These are phyloP conservation scores for Pisolithus microcarpus DNA, from an alignment of 768 basidiomycete species.

Conservation along the genomic window DNA sequence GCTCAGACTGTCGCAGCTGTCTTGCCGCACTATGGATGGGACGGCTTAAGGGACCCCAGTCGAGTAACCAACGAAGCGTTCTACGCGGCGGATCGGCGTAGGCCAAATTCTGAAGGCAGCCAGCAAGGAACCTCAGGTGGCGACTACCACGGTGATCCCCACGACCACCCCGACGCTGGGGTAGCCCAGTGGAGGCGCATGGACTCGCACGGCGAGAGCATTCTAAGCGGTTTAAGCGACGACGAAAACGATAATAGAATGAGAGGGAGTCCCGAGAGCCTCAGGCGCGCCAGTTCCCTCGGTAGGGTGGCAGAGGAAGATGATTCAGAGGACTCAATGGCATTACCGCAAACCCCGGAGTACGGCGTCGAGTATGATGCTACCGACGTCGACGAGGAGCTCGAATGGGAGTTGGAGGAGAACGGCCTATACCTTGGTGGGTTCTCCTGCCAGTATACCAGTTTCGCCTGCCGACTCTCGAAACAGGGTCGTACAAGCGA, in stretches of 20 bases:
- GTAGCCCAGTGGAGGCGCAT: conserved; percentile 25
- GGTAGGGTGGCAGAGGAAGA: conserved; percentile 35
- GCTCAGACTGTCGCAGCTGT: conserved; percentile 26
- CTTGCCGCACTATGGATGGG: conserved; percentile 13
- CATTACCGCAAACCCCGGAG: conserved; percentile 5
- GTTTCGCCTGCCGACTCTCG: not conserved
- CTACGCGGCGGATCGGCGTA: not conserved
- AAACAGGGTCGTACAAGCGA: conserved; percentile 54
- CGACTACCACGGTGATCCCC: conserved; percentile 17
- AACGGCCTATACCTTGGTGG: conserved; percentile 45
- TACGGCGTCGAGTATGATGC: conserved; percentile 15
- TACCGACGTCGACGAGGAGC: conserved; percentile 35
- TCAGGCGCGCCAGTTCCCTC: conserved; percentile 22
- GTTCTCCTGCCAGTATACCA: conserved; percentile 12
- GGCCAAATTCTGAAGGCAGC: not conserved
- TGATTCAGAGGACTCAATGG: conserved; percentile 7
- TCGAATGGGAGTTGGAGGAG: conserved; percentile 41
- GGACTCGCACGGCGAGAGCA: conserved; percentile 27
- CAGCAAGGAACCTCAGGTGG: conserved; percentile 10
- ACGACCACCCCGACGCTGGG: conserved; percentile 12
- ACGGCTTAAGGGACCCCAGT: conserved; percentile 15
- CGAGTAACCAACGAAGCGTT: conserved; percentile 9
- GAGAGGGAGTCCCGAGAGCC: conserved; percentile 30
- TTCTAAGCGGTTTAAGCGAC: conserved; percentile 23
- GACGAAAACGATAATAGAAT: conserved; percentile 20